Percentiles rank a stretch among this genome's conserved stretches.
Conservation (phyloP, 345 rosid species). For the Atalantia buxifolia region DNA sequence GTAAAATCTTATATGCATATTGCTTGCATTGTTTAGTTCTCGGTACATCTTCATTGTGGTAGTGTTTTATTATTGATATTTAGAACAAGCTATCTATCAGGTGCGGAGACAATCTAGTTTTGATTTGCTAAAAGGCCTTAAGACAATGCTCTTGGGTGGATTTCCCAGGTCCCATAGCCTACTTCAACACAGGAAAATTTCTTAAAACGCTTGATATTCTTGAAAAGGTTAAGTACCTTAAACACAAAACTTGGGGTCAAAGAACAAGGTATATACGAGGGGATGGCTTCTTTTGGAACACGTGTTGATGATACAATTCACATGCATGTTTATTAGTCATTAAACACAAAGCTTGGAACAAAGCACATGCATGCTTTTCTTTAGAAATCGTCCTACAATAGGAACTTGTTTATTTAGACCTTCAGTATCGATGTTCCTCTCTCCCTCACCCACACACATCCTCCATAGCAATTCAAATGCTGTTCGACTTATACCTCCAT, state of each 20-base stretch:
- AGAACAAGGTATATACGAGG: neutral
- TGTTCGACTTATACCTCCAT: neutral
- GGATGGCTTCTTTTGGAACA: neutral
- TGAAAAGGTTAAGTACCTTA: neutral
- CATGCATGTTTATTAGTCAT: neutral
- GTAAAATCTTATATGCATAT: neutral
- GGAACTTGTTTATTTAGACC: neutral
- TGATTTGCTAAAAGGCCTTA: neutral
- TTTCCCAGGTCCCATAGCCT: neutral
- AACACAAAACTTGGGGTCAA: neutral
- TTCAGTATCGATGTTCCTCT: neutral
- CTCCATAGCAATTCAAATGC: neutral
- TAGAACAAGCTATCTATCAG: neutral
- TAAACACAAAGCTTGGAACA: too few species aligned
- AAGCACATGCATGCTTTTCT: neutral
- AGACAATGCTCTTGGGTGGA: neutral
- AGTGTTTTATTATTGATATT: neutral
- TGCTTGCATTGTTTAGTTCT: neutral
- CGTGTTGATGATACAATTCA: neutral
- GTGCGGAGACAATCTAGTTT: neutral
- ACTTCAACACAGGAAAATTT: neutral
- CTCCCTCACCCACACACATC: neutral
- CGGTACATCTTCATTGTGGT: neutral
- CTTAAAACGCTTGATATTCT: neutral
- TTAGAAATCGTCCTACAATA: neutral